phyloP scores from a whole-genome alignment of 148 eudicot species.

The Euryodendron excelsum region DNA sequence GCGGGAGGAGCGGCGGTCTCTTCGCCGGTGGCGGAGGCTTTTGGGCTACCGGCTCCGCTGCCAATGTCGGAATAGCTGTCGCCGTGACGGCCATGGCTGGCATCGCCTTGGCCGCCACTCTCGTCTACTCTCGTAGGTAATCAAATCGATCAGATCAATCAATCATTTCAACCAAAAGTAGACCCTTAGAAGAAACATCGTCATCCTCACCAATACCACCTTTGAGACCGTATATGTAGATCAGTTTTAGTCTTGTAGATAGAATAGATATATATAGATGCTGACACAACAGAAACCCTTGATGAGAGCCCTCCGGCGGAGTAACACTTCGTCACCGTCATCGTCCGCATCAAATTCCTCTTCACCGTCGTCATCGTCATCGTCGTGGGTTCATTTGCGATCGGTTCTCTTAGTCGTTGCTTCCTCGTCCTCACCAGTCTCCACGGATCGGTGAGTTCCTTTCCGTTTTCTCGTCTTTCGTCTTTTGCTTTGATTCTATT shows the following conservation, averaged over 20 bases:
- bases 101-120: constrained; percentile 47
- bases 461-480: constrained; percentile 6
- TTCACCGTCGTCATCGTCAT: constrained; percentile 29
- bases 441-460: constrained; percentile 56
- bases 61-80: constrained; percentile 33
- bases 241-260: not conserved
- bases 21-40: constrained; percentile 10
- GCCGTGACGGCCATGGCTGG: constrained; percentile 53
- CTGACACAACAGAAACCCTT: constrained; percentile 43
- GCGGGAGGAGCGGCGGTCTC: constrained; percentile 17
- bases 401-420: constrained; percentile 62
- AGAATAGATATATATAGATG: constrained; percentile 23
- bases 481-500: not conserved
- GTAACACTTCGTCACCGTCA: constrained; percentile 38
- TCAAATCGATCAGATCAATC: not conserved
- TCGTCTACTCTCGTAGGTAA: constrained; percentile 46
- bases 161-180: not conserved
- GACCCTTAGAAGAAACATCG: not conserved
- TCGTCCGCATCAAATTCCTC: constrained; percentile 35
- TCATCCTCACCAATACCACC: not conserved
- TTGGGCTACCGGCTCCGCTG: constrained; percentile 7
- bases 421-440: constrained; percentile 44
- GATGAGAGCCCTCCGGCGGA: constrained; percentile 60
- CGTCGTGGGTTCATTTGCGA: constrained; percentile 67
- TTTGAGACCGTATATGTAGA: not conserved